Base-by-base conservation (phyloP, 768 basidiomycete genomes). In the Tubosaeta sp. region DNA sequence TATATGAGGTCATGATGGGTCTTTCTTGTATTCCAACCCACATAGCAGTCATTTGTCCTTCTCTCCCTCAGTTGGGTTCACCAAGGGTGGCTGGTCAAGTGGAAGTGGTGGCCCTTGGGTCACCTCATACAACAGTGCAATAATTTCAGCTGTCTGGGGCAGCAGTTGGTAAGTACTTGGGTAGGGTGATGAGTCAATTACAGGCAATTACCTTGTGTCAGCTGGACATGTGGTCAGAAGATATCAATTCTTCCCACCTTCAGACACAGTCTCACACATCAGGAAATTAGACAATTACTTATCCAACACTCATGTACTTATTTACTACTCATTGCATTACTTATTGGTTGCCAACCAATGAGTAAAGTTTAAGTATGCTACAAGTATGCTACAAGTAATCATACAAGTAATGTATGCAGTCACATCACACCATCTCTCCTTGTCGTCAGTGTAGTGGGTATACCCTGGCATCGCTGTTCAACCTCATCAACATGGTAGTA, bases 221-320 rank as follows among this genome's bases (percentile, higher is more conserved):
- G 17, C 89, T 85, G 38, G 89, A 91, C 91, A 95, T 95, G 71
- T 97, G 94, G 59, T 97, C 94, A 44, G 89, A 86, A 53, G 87
- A 89, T 53, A 94, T 79, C 1, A 88, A 80, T 50, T 76, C 81
- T 68, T 95, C 95, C 93, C 94, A 97, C 54, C 86, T 76, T 52
- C 85, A 77, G 13, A 94, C 85, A 50, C 86, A 89, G 66, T 95
- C 92, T 22, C 88, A 84, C 49, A 97, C n/a, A n/a, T n/a, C n/a
- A n/a, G n/a, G n/a, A n/a, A n/a, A n/a, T n/a, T n/a, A n/a, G n/a
- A n/a, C n/a, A n/a, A n/a, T n/a, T n/a, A n/a, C n/a, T n/a, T n/a
- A n/a, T n/a, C n/a, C n/a, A n/a, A n/a, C n/a, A n/a, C n/a, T n/a
- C n/a, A n/a, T n/a, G n/a, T n/a, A n/a, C n/a, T n/a, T n/a, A n/a